Percentiles rank a stretch among this genome's conserved stretches.
Conservation (phyloP, 1,284 basidiomycete genomes). For the Leccinum solheimii region DNA sequence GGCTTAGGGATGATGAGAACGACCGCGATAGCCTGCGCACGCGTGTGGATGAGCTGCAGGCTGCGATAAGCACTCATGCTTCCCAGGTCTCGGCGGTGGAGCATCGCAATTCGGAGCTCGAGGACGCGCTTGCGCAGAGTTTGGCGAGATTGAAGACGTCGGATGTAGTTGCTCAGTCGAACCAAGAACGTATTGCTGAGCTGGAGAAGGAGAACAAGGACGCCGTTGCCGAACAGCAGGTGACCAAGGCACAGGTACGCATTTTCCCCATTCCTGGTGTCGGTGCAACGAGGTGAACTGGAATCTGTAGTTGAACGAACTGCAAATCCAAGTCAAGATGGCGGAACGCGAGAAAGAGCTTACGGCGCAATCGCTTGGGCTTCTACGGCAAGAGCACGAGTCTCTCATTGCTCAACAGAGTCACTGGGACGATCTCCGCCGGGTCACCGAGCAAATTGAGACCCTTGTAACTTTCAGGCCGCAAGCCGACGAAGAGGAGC, state of each 20-base stretch:
- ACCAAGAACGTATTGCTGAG: constrained; percentile 56
- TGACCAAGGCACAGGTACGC: constrained; percentile 59
- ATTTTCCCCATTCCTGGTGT: not conserved
- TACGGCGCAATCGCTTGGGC: constrained; percentile 47
- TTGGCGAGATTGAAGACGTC: constrained; percentile 67
- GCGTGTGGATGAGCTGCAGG: constrained; percentile 57
- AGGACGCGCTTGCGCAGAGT: constrained; percentile 68
- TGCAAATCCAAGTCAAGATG: constrained; percentile 59
- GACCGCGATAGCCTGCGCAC: constrained; percentile 61
- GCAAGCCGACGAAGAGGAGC: constrained; percentile 67
- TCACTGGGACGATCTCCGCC: constrained; percentile 71
- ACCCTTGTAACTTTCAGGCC: constrained; percentile 57
- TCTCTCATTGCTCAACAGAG: constrained; percentile 57
- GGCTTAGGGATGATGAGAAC: constrained; percentile 55
- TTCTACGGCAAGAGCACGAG: constrained; percentile 61
- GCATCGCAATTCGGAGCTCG: constrained; percentile 59
- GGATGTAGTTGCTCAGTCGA: constrained; percentile 60
- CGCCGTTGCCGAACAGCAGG: constrained; percentile 51
- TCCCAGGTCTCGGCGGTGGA: constrained; percentile 51
- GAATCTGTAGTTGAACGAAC: constrained; percentile 51
- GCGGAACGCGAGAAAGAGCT: constrained; percentile 62
- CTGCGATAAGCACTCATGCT: constrained; percentile 43
- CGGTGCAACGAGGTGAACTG: not conserved
- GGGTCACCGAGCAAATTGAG: constrained; percentile 68
- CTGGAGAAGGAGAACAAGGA: constrained; percentile 63